phyloP scores from a whole-genome alignment of 2,329 filamentous ascomycete species.

The Thermomyces lanuginosus region DNA sequence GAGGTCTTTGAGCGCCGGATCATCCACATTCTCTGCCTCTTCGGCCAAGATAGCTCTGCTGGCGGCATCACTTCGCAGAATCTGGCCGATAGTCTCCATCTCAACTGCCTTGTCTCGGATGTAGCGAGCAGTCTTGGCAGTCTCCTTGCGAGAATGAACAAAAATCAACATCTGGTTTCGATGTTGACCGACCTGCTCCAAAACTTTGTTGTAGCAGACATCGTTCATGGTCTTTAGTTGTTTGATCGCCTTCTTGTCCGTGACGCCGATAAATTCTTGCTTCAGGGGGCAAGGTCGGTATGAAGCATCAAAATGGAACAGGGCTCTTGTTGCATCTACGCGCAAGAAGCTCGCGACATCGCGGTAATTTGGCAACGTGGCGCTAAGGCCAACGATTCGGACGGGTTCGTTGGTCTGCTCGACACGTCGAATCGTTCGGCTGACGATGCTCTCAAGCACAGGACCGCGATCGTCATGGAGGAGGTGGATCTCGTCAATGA shows the following conservation, averaged over 20 bases:
- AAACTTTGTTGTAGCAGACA: constrained; percentile 90
- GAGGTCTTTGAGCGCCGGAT: constrained; percentile 80
- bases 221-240: constrained; percentile 99
- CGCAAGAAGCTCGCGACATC: constrained; percentile 93
- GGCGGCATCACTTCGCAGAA: constrained; percentile 80
- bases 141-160: constrained; percentile 95
- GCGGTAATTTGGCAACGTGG: constrained; percentile 87
- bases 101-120: constrained; percentile 96
- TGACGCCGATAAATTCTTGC: constrained; percentile 94
- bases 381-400: constrained; percentile 78
- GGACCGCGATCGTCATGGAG: constrained; percentile 95
- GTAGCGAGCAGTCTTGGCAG: constrained; percentile 90
- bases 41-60: constrained; percentile 76
- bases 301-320: constrained; percentile 93
- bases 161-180: constrained; percentile 98
- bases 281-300: constrained; percentile 86
- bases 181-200: constrained; percentile 86
- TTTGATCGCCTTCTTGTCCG: constrained; percentile 96
- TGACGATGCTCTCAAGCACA: constrained; percentile 91
- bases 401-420: constrained; percentile 92
- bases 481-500: constrained; percentile 96
- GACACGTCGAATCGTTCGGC: constrained; percentile 76
- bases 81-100: constrained; percentile 89
- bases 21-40: constrained; percentile 65
- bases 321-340: constrained; percentile 65